Evolutionary conservation across 2,329 filamentous ascomycete species (phyloP).

Genomic region (Samsoniella hepiali): DNA sequence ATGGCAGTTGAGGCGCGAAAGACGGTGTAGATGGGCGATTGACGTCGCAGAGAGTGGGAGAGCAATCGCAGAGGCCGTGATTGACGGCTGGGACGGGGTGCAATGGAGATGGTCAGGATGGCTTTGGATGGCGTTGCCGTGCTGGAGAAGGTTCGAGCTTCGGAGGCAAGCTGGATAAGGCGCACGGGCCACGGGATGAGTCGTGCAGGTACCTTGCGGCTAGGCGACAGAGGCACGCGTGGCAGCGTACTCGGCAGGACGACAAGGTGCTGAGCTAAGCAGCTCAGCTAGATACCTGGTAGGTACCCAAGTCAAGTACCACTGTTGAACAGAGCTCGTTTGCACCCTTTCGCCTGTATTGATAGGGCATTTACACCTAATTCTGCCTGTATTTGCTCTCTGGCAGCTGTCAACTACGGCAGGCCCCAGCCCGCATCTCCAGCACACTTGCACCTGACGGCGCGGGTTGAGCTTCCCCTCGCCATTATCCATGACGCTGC

Average conservation of each 20-base stretch:
- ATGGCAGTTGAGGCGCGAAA: background rate
- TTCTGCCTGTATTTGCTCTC: background rate
- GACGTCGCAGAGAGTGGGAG: constrained; percentile 18
- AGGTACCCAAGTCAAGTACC: too few species aligned
- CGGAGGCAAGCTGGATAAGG: background rate
- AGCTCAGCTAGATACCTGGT: background rate
- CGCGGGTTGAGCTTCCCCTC: background rate
- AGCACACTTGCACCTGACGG: too few species aligned
- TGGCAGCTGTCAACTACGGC: too few species aligned
- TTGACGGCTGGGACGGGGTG: constrained; percentile 5
- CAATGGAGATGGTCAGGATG: constrained; percentile 8
- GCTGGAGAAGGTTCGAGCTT: constrained; percentile 20
- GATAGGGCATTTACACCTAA: background rate
- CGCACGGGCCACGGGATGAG: constrained; percentile 17
- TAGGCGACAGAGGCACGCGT: constrained; percentile 17
- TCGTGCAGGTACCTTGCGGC: constrained; percentile 6
- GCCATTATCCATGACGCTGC: constrained; percentile 1
- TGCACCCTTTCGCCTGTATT: too few species aligned
- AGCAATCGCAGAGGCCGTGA: constrained; percentile 19
- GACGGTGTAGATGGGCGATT: constrained; percentile 7
- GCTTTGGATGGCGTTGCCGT: constrained; percentile 4
- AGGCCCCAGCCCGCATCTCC: too few species aligned
- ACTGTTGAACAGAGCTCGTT: too few species aligned
- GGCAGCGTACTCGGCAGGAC: constrained; percentile 5
- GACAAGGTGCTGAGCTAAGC: constrained; percentile 12